Evolutionary conservation across 163 green algal species (phyloP).

Genomic region (Scenedesmus sp.): DNA sequence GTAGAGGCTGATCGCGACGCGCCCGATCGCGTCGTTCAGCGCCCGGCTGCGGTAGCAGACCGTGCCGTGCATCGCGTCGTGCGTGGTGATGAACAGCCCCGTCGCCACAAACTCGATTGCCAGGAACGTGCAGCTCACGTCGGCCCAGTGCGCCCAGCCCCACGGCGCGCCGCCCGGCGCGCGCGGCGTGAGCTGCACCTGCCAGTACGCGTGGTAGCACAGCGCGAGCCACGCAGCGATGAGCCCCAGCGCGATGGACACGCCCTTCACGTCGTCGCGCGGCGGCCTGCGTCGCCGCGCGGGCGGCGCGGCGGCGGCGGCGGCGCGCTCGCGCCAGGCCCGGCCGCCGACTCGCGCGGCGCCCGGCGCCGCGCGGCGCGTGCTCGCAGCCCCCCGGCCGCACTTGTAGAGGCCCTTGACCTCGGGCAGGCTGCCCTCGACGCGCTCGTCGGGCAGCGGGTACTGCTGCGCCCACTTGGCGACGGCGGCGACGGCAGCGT

Average conservation of each 20-base stretch:
- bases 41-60: constrained; percentile 47
- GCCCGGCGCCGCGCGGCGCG: background rate
- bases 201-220: constrained; percentile 46
- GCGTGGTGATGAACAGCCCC: constrained; percentile 49
- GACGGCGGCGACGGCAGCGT: no score
- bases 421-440: constrained; percentile 2
- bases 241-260: constrained; percentile 42
- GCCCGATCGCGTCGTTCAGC: constrained; percentile 61
- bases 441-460: constrained; percentile 22
- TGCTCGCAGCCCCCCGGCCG: no score
- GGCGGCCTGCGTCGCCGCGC: constrained; percentile 36
- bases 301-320: background rate
- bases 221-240: constrained; percentile 51
- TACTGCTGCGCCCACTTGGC: constrained; percentile 38
- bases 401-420: constrained; percentile 46
- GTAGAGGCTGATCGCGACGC: constrained; percentile 55
- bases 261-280: constrained; percentile 40
- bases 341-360: no score
- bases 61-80: constrained; percentile 66
- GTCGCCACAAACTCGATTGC: constrained; percentile 46
- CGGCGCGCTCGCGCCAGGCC: no score
- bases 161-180: no score
- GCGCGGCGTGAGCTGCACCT: constrained; percentile 4
- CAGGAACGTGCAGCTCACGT: constrained; percentile 35
- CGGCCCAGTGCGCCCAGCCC: constrained; percentile 22